Evolutionary conservation across 805 yeast species (phyloP).

Genomic region (Zygosaccharomyces bailii): DNA sequence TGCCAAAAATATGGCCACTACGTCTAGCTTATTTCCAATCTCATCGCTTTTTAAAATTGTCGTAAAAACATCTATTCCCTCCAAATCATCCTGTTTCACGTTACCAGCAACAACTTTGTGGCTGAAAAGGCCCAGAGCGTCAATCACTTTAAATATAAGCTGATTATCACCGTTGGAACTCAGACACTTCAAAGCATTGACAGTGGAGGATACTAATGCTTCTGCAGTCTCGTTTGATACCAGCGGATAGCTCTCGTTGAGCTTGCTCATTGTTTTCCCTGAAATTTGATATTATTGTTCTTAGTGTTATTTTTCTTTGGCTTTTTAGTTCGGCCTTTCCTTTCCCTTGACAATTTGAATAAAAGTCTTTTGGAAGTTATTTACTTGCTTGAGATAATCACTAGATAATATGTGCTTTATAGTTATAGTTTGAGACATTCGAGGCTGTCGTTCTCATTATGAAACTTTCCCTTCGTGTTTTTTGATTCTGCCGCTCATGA

Average conservation of each 20-base stretch:
- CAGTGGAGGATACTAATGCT: constrained; percentile 9
- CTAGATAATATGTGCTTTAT: too few relatives aligned
- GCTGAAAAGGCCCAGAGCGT: constrained; percentile 10
- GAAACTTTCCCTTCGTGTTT: constrained; percentile 3
- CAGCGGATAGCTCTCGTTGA: constrained; percentile 5
- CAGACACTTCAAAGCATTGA: constrained; percentile 7
- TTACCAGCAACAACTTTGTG: constrained; percentile 6
- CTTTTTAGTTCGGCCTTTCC: too few relatives aligned
- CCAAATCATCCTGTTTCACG: constrained; percentile 1
- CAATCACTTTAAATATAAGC: constrained; percentile 10
- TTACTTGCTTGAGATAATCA: too few relatives aligned
- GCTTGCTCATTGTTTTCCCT: neutral
- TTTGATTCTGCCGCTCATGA: constrained; percentile 6
- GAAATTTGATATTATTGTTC: neutral
- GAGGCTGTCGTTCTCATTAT: constrained; percentile 1
- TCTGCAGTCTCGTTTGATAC: constrained; percentile 6
- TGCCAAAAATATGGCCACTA: constrained; percentile 23
- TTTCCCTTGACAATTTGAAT: too few relatives aligned
- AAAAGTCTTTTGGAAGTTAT: neutral
- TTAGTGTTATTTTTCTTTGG: neutral
- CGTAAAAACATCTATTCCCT: constrained; percentile 16
- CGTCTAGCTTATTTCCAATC: constrained; percentile 11
- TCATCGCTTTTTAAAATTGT: constrained; percentile 11
- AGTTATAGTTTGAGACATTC: neutral
- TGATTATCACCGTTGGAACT: constrained; percentile 2